Conservation (phyloP, 2,329 filamentous ascomycete genomes). For the Hymenoscyphus repandus region DNA sequence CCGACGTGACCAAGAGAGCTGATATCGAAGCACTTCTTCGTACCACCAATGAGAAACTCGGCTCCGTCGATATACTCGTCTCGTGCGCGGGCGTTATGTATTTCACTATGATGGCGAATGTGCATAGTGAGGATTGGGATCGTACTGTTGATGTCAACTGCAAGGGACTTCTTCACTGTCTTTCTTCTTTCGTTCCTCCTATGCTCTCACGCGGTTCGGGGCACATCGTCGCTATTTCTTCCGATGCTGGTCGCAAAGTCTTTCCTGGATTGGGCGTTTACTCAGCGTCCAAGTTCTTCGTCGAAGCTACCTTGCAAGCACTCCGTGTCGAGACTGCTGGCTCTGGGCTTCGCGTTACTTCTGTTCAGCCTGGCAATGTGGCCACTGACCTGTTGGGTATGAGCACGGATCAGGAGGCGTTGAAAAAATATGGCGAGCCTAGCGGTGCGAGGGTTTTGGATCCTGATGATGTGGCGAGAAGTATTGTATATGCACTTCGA, state of each 20-base stretch:
- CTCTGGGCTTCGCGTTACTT: slow-evolving; percentile 65
- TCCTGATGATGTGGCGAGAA: slow-evolving; percentile 64
- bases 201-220: slow-evolving; percentile 67
- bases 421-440: slow-evolving; percentile 74
- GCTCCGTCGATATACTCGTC: slow-evolving; percentile 72
- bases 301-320: slow-evolving; percentile 73
- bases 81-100: slow-evolving; percentile 83
- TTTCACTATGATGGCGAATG: slow-evolving; percentile 81
- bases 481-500: slow-evolving; percentile 68
- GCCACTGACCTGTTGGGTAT: slow-evolving; percentile 68
- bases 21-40: slow-evolving; percentile 64
- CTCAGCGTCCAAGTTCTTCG: slow-evolving; percentile 79
- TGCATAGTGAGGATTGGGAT: slow-evolving; percentile 69
- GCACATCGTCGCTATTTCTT: slow-evolving; percentile 77
- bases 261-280: slow-evolving; percentile 80
- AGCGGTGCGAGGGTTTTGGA: slow-evolving; percentile 71
- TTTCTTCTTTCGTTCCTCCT: slow-evolving; percentile 61
- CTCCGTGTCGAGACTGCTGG: slow-evolving; percentile 72
- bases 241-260: slow-evolving; percentile 74
- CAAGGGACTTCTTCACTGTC: slow-evolving; percentile 72
- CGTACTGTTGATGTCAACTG: slow-evolving; percentile 81
- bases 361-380: slow-evolving; percentile 73
- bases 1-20: slow-evolving; percentile 63
- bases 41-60: slow-evolving; percentile 55
- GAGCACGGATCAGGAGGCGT: slow-evolving; percentile 69